Conservation (phyloP, 2,329 filamentous ascomycete genomes). For the Fonsecaea pedrosoi region DNA sequence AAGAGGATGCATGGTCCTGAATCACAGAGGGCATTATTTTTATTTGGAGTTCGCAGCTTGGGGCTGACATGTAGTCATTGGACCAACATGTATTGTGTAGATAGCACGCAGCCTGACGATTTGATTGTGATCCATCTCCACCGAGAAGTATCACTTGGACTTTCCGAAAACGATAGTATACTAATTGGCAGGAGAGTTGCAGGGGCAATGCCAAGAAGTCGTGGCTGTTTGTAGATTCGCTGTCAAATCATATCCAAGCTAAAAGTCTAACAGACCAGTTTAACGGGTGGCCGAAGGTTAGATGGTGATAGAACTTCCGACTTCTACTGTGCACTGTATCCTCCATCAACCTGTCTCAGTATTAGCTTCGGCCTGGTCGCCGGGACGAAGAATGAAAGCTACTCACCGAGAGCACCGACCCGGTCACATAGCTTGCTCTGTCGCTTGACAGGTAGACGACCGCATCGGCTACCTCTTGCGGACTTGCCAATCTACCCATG, state of each 20-base stretch:
- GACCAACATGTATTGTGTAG: neutral
- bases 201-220: neutral
- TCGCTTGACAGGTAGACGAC: conserved; percentile 44
- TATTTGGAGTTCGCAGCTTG: neutral
- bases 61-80: neutral
- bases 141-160: neutral
- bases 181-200: neutral
- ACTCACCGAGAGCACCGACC: conserved; percentile 27
- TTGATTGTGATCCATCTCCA: neutral
- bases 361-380: neutral
- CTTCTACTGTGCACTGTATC: conserved; percentile 20
- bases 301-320: neutral
- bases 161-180: neutral
- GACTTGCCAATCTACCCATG: conserved; percentile 45
- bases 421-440: conserved; percentile 46
- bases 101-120: neutral
- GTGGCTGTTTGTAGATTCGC: neutral
- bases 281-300: neutral
- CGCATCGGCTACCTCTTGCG: conserved; percentile 46
- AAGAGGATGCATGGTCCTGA: conserved; percentile 12
- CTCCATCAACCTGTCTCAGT: conserved; percentile 17
- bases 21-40: neutral
- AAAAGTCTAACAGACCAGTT: neutral
- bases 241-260: neutral
- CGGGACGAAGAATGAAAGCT: neutral